phyloP scores from a whole-genome alignment of 768 basidiomycete species.

The Tulasnella sp. region DNA sequence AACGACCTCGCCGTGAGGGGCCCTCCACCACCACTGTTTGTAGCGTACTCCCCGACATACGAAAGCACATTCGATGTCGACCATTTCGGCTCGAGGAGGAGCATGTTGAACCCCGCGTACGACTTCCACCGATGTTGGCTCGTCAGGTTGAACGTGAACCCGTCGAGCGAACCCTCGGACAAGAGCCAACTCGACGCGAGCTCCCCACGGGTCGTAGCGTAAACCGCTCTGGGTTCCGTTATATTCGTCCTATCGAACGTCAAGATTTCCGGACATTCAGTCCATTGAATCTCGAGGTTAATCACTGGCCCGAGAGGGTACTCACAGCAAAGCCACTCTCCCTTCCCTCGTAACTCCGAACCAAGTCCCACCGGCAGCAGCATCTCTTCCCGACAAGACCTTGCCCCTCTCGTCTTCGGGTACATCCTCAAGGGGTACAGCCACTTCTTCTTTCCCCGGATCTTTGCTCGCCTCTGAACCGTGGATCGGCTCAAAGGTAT shows the following conservation, averaged over 20 bases:
- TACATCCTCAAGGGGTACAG: neutral
- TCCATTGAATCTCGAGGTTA: neutral
- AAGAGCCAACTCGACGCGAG: constrained; percentile 58
- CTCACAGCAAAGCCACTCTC: constrained; percentile 61
- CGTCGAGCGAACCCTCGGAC: constrained; percentile 28
- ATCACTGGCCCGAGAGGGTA: constrained; percentile 1
- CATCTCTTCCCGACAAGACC: constrained; percentile 65
- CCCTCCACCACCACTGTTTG: constrained; percentile 64
- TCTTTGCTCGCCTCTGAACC: neutral
- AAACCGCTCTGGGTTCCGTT: constrained; percentile 43
- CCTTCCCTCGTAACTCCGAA: constrained; percentile 58
- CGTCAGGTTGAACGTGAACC: constrained; percentile 37
- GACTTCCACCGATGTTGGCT: constrained; percentile 28
- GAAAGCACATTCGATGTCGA: constrained; percentile 21
- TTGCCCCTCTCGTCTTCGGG: neutral
- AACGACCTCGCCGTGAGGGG: constrained; percentile 42
- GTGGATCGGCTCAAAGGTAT: constrained; percentile 8
- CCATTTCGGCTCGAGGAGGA: constrained; percentile 37
- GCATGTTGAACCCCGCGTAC: constrained; percentile 74
- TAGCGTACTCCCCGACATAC: constrained; percentile 47
- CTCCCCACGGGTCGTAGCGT: constrained; percentile 52
- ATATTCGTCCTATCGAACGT: constrained; percentile 61
- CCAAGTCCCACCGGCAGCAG: constrained; percentile 70
- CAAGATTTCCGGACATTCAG: neutral
- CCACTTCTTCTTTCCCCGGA: neutral